Evolutionary conservation across 2,329 filamentous ascomycete genomes (phyloP).

Genomic region (Phialocephala subalpina): DNA sequence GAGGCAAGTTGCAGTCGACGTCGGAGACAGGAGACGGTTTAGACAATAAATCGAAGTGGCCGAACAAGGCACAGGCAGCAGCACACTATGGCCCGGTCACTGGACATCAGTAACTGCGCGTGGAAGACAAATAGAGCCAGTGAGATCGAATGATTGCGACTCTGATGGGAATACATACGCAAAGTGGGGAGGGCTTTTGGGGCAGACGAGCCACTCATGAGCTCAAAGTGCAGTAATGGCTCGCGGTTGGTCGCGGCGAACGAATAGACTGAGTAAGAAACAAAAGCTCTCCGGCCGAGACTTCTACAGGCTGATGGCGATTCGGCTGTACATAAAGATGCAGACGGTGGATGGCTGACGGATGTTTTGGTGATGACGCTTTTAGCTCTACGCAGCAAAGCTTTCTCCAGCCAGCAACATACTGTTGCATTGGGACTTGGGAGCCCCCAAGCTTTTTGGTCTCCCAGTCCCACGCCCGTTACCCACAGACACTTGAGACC

Average conservation of each 20-base stretch:
- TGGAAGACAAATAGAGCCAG: constrained; percentile 33
- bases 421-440: constrained; percentile 24
- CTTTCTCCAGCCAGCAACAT: constrained; percentile 25
- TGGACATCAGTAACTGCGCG: constrained; percentile 36
- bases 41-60: constrained; percentile 21
- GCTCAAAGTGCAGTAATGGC: constrained; percentile 26
- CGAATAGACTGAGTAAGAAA: constrained; percentile 30
- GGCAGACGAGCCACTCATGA: constrained; percentile 39
- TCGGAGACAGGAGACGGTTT: constrained; percentile 27
- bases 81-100: constrained; percentile 37
- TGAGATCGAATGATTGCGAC: constrained; percentile 28
- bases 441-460: constrained; percentile 36
- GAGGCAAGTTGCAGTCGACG: constrained; percentile 26
- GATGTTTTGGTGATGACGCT: constrained; percentile 39
- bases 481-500: constrained; percentile 38
- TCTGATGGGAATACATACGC: constrained; percentile 31
- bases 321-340: constrained; percentile 23
- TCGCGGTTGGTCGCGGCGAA: constrained; percentile 36
- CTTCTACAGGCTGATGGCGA: constrained; percentile 32
- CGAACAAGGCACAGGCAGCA: constrained; percentile 24
- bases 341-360: constrained; percentile 31
- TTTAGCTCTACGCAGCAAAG: constrained; percentile 28
- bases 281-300: constrained; percentile 23
- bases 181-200: constrained; percentile 31
- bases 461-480: constrained; percentile 38